Base-by-base conservation (phyloP, 768 basidiomycete genomes). In the Lyophyllum semitale region DNA sequence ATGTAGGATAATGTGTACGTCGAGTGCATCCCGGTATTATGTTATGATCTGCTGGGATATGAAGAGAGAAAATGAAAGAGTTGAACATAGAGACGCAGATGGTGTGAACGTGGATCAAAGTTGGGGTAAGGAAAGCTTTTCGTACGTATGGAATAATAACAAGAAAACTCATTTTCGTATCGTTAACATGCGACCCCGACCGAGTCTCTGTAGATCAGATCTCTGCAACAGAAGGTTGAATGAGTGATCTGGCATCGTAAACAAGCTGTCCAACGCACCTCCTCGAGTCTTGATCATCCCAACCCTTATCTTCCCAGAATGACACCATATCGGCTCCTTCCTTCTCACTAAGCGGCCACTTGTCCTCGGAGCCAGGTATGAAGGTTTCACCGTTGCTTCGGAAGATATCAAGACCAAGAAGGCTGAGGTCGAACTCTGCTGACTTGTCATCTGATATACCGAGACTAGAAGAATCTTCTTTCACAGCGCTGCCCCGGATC, bases 351-450 rank as follows among this genome's bases (percentile, higher is more conserved):
- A 33, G 45, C 48, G 33, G 29, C 5, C 15, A 33, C 44, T 56
- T 57, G 38, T 53, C 25, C 32, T 57, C 44, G 23, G n/a, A 4
- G 22, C 38, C 26, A 29, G 59, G 57, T 13, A 53, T 40, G 25
- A 50, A 48, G 22, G 50, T 42, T 33, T 59, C 53, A 1, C 41
- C 59, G 32, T 54, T 57, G 53, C 44, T 55, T 9, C 32, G 52
- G 49, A 65, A 65, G 18, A 67, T 44, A 33, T 68, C 66, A 17
- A 67, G 52, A 22, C 62, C 65, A 13, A 65, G 59, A 18, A 67
- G 37, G 11, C 47, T 61, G 17, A 68, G 48, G 47, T 70, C 63
- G 27, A 66, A 48, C 37, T 66, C 65, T 8, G 52, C 51, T 13
- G 68, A 67, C 38, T 48, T 12, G 30, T 56, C 59, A 23, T 55